Evolutionary conservation across 106 monocot species (phyloP).

Genomic region (Acanthochlamys bracteata): DNA sequence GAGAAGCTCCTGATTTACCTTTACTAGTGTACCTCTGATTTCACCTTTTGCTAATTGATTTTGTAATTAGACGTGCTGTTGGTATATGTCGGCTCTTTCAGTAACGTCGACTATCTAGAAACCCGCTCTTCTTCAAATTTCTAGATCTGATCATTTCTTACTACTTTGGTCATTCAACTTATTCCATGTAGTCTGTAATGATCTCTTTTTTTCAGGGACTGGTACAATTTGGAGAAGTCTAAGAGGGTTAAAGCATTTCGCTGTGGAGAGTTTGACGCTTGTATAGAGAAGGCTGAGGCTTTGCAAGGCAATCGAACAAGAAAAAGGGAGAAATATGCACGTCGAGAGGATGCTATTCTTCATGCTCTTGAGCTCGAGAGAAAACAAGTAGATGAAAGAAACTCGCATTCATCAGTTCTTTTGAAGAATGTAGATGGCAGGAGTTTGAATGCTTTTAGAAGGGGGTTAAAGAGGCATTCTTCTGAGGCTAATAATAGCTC

Average conservation of each 20-base stretch:
- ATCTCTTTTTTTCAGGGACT: slow-evolving; percentile 51
- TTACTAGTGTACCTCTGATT: no score
- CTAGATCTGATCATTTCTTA: no score
- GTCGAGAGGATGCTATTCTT: slow-evolving; percentile 97
- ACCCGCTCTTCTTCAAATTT: no score
- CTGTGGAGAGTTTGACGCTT: slow-evolving; percentile 97
- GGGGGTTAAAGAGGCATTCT: slow-evolving; percentile 20
- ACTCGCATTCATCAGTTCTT: slow-evolving; percentile 10
- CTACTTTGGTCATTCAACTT: no score
- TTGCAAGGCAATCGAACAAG: slow-evolving; percentile 66
- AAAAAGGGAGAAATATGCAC: slow-evolving; percentile 97
- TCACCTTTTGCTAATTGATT: no score
- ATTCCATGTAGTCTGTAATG: not conserved
- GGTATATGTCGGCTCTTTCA: no score
- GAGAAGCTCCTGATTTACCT: no score
- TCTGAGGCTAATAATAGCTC: slow-evolving; percentile 17
- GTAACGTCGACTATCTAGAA: no score
- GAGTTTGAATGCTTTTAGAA: slow-evolving; percentile 15
- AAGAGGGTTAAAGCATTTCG: slow-evolving; percentile 95
- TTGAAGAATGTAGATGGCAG: slow-evolving; percentile 24
- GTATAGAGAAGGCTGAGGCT: slow-evolving; percentile 93
- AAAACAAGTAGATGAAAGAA: slow-evolving; percentile 35
- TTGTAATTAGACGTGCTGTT: no score
- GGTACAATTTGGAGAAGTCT: slow-evolving; percentile 98
- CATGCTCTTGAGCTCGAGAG: slow-evolving; percentile 96